These are phyloP conservation scores for Spirogloea muscicola DNA, from an alignment of 139 green algal species.

Conservation along the genomic window DNA sequence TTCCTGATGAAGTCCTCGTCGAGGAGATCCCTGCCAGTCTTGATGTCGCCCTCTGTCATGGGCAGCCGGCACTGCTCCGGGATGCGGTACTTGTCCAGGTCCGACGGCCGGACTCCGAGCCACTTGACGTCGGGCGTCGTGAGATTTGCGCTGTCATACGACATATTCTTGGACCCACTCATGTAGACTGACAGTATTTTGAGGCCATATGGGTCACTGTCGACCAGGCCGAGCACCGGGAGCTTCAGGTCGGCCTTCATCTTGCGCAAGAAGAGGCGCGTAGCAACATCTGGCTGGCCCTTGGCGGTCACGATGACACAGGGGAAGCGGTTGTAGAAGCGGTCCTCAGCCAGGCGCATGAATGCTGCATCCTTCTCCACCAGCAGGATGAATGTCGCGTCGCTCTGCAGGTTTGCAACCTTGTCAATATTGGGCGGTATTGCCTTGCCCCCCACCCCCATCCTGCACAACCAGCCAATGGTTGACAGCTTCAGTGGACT, in stretches of 20 bases:
- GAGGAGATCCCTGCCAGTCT: conserved; percentile 64
- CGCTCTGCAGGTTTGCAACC: conserved; percentile 68
- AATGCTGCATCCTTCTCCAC: conserved; percentile 98
- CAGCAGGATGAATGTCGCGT: conserved; percentile 92
- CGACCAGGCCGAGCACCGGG: conserved; percentile 87
- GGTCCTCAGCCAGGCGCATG: conserved; percentile 90
- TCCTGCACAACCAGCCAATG: no score
- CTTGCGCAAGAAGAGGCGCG: conserved; percentile 82
- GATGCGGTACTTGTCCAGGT: conserved; percentile 70
- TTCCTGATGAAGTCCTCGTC: conserved; percentile 91
- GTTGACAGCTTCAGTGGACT: no score
- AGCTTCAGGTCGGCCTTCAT: conserved; percentile 80
- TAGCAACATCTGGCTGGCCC: conserved; percentile 94
- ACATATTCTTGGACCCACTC: no score
- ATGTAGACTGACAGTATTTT: conserved; percentile 87
- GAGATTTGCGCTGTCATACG: conserved; percentile 84
- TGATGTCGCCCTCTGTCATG: conserved; percentile 81
- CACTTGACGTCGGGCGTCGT: conserved; percentile 86
- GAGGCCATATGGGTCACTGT: conserved; percentile 91
- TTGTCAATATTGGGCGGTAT: conserved; percentile 95
- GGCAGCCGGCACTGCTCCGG: conserved; percentile 86
- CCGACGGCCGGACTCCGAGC: no score
- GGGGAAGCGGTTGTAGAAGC: conserved; percentile 95
- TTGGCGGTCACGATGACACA: conserved; percentile 98
- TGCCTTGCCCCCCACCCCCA: conserved; percentile 53